phyloP scores from a whole-genome alignment of 2,329 filamentous ascomycete genomes.

The Aspergillus vadensis region DNA sequence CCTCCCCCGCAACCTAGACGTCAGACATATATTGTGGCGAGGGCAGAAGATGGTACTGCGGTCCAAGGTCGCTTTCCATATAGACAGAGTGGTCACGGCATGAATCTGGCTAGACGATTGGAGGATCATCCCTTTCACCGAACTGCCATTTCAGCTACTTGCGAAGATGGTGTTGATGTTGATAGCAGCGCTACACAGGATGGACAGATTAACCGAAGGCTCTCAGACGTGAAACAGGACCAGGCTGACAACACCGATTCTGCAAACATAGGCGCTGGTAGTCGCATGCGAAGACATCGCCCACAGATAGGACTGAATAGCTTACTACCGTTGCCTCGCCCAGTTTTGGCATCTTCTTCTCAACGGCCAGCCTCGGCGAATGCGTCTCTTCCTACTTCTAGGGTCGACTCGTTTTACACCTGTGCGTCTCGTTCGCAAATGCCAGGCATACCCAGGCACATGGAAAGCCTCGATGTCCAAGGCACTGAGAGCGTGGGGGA shows the following conservation, averaged over 20 bases:
- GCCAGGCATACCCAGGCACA: background rate
- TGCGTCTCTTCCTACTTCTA: background rate
- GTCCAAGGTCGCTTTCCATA: conserved; percentile 44
- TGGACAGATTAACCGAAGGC: background rate
- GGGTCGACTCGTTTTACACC: conserved; percentile 14
- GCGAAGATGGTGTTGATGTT: conserved; percentile 9
- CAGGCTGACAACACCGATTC: background rate
- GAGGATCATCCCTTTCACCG: conserved; percentile 41
- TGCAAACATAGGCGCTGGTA: background rate
- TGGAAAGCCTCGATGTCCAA: background rate
- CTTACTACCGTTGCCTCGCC: background rate
- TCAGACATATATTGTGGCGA: conserved; percentile 32
- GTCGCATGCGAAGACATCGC: background rate
- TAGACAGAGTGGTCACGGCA: conserved; percentile 45
- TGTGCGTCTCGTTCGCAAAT: conserved; percentile 11
- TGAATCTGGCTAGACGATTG: conserved; percentile 31
- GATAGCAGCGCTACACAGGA: background rate
- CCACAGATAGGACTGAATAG: background rate
- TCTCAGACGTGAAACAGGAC: background rate
- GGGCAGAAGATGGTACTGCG: conserved; percentile 45
- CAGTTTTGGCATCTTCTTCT: background rate
- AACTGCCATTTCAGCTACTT: conserved; percentile 28
- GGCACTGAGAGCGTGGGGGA: background rate
- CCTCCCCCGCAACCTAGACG: conserved; percentile 14
- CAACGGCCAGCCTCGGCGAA: background rate